A percentile compares a stretch with the other conserved stretches of the same genome.
These are phyloP conservation scores for Xylaria curta DNA, from an alignment of 495 filamentous ascomycete genomes.

Conservation along the genomic window DNA sequence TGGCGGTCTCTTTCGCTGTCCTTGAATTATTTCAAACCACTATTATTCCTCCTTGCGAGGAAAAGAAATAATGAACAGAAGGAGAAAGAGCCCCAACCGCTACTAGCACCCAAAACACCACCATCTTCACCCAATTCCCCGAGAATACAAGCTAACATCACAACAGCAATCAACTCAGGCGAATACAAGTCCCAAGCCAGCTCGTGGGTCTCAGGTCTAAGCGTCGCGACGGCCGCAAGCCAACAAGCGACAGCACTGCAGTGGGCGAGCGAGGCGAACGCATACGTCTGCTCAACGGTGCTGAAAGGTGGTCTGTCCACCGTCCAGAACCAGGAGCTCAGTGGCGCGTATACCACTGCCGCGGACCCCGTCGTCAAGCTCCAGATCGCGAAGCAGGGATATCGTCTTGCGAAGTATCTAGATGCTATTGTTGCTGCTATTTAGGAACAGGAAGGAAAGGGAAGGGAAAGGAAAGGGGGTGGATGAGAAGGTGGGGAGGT, in stretches of 20 bases:
- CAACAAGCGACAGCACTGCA: conserved; percentile 45
- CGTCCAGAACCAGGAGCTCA: conserved; percentile 57
- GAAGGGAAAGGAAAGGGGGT: background rate
- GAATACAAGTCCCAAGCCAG: conserved; percentile 51
- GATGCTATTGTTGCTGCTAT: conserved; percentile 41
- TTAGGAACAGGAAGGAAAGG: background rate
- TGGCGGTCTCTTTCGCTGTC: background rate
- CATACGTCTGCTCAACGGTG: conserved; percentile 61
- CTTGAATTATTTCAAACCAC: background rate
- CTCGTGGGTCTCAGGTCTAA: conserved; percentile 57
- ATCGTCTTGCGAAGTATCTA: conserved; percentile 48
- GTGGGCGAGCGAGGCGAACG: conserved; percentile 66
- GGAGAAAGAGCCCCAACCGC: background rate
- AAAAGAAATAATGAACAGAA: background rate
- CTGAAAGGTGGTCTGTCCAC: conserved; percentile 55
- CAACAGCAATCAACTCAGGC: conserved; percentile 53
- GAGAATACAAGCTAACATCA: conserved; percentile 21
- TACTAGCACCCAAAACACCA: background rate
- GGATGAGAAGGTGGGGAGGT: background rate
- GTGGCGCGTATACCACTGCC: conserved; percentile 58
- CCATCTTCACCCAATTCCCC: background rate
- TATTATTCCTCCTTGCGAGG: background rate
- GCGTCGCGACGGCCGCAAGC: conserved; percentile 44
- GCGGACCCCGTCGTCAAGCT: conserved; percentile 61
- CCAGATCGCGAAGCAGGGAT: conserved; percentile 70